Percentiles rank a stretch among this genome's conserved stretches.
Evolutionary conservation across 2,329 filamentous ascomycete species (phyloP).

Genomic region (Paradendryphiella salina): DNA sequence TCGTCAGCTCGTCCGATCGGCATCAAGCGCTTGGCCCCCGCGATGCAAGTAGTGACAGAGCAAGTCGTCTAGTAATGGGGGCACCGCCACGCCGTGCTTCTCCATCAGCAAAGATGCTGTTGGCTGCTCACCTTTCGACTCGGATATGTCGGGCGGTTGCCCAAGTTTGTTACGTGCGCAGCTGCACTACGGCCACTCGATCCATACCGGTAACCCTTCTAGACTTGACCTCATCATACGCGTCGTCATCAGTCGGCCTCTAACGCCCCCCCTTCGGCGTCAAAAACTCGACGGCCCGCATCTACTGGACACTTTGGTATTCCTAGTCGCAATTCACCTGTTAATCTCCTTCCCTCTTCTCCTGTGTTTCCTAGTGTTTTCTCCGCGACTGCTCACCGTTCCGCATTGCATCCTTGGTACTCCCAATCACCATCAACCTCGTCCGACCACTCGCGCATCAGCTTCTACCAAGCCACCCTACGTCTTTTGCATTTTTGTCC

Average conservation of each 20-base stretch:
- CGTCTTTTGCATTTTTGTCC: neutral
- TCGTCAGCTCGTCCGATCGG: neutral
- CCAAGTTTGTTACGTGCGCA: constrained; percentile 12
- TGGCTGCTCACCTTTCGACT: constrained; percentile 1
- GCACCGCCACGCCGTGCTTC: constrained; percentile 12
- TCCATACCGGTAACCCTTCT: constrained; percentile 9
- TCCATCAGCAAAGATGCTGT: neutral
- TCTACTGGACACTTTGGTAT: constrained; percentile 1
- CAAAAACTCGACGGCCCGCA: constrained; percentile 3
- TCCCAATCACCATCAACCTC: constrained; percentile 2
- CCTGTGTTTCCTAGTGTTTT: constrained; percentile 1
- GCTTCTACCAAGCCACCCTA: constrained; percentile 9
- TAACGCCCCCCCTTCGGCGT: constrained; percentile 10
- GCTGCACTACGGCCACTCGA: constrained; percentile 12
- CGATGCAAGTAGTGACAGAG: neutral
- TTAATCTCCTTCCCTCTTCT: constrained; percentile 3
- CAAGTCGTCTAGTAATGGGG: constrained; percentile 1
- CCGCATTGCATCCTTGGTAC: neutral
- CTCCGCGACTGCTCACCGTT: neutral
- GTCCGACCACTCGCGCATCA: constrained; percentile 23
- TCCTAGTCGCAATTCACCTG: constrained; percentile 4
- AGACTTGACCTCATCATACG: constrained; percentile 19
- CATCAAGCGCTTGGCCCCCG: constrained; percentile 7
- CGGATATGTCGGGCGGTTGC: constrained; percentile 8
- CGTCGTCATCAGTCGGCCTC: constrained; percentile 18